Conservation (phyloP, 164 flowering plant genomes). For the Vitis cinerea region DNA sequence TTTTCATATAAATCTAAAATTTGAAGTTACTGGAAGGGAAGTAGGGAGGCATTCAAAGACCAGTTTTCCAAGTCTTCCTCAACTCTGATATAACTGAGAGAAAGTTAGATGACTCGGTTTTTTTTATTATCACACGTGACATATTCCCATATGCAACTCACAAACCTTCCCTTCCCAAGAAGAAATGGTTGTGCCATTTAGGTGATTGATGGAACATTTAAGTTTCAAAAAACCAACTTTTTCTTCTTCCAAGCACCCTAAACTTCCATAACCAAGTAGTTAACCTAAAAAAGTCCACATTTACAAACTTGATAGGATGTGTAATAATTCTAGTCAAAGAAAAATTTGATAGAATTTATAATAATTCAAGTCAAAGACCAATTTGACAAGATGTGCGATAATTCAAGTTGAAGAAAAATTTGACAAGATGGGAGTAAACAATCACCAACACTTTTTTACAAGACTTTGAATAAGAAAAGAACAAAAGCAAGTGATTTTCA, state of each 20-base stretch:
- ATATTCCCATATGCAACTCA: slow-evolving; percentile 1
- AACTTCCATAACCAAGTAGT: not conserved
- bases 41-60: slow-evolving; percentile 6
- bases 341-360: no score
- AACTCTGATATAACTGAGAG: not conserved
- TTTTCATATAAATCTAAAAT: not conserved
- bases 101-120: slow-evolving; percentile 2
- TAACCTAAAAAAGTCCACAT: no score
- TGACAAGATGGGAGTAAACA: no score
- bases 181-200: not conserved
- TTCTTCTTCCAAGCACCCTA: slow-evolving; percentile 8
- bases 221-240: slow-evolving; percentile 5
- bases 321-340: no score
- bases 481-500: no score
- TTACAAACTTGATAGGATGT: no score
- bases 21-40: not conserved
- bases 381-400: no score
- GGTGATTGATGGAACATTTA: slow-evolving; percentile 6
- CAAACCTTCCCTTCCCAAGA: not conserved
- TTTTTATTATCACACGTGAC: not conserved
- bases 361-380: no score
- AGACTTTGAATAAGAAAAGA: no score
- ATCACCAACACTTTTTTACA: no score
- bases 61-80: not conserved
- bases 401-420: no score